Evolutionary conservation across 768 basidiomycete genomes (phyloP).

Genomic region (Trametes coccinea): DNA sequence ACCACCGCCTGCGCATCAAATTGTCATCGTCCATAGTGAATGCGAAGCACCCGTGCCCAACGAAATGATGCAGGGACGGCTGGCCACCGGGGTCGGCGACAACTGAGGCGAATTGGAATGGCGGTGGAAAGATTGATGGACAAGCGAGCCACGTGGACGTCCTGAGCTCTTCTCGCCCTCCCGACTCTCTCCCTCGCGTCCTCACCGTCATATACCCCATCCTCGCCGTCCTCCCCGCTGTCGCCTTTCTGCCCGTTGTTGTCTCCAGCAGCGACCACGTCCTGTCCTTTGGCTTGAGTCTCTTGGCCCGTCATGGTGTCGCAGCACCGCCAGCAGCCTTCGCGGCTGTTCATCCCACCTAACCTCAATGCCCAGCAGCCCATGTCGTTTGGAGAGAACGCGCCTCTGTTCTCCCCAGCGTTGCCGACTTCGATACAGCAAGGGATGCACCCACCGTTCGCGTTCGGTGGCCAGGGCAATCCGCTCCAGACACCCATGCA

Average conservation of each 20-base stretch:
- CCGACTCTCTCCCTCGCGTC: not conserved
- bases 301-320: conserved; percentile 22
- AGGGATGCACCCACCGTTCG: conserved; percentile 55
- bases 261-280: not conserved
- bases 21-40: no score
- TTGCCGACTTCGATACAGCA: conserved; percentile 61
- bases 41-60: no score
- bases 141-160: conserved; percentile 6
- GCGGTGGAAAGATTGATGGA: not conserved
- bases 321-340: conserved; percentile 44
- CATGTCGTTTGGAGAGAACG: conserved; percentile 42
- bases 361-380: conserved; percentile 59
- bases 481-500: conserved; percentile 76
- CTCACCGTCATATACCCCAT: conserved; percentile 12
- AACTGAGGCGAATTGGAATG: not conserved
- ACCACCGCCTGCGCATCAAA: no score
- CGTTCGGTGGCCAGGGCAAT: conserved; percentile 32
- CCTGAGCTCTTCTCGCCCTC: not conserved
- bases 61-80: no score
- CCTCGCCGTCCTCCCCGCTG: not conserved
- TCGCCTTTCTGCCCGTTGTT: not conserved
- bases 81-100: not conserved
- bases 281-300: not conserved
- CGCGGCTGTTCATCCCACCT: conserved; percentile 59
- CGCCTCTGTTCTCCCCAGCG: conserved; percentile 63